Conservation (phyloP, 2,329 filamentous ascomycete species). For the Ceratocystis lukuohia region DNA sequence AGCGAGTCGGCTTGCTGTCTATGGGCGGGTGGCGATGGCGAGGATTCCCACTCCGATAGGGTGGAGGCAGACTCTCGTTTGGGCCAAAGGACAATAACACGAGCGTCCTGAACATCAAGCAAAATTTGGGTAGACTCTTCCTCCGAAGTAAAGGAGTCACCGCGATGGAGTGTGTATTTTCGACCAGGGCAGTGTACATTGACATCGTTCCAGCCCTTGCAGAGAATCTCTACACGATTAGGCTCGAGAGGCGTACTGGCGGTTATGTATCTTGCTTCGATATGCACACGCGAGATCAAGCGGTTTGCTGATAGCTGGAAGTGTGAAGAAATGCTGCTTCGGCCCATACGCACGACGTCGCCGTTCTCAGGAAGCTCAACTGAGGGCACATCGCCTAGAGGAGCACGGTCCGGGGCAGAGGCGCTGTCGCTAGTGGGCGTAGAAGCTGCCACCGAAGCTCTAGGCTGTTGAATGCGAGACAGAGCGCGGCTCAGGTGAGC, state of each 20-base stretch:
- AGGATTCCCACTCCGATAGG: constrained; percentile 56
- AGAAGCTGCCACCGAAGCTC: not conserved
- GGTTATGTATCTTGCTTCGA: constrained; percentile 71
- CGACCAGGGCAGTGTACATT: constrained; percentile 84
- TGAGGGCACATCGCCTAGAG: constrained; percentile 69
- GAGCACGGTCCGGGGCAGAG: constrained; percentile 49
- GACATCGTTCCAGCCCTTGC: constrained; percentile 89
- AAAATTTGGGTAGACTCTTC: constrained; percentile 82
- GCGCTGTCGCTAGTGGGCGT: not conserved
- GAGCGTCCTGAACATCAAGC: constrained; percentile 84
- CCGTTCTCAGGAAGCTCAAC: constrained; percentile 71
- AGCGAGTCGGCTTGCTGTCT: not conserved
- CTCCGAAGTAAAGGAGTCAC: constrained; percentile 79
- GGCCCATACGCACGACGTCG: constrained; percentile 71
- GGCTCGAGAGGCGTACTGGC: constrained; percentile 53
- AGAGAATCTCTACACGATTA: constrained; percentile 75
- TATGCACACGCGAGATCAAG: constrained; percentile 83
- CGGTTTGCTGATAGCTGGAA: constrained; percentile 88
- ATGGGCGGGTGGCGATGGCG: constrained; percentile 26
- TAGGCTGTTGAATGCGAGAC: constrained; percentile 21
- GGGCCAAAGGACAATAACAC: constrained; percentile 84
- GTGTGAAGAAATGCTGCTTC: constrained; percentile 89
- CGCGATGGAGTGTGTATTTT: constrained; percentile 74
- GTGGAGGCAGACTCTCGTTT: constrained; percentile 46
- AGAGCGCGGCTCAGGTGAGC: constrained; percentile 27